Conservation (phyloP, 2,329 filamentous ascomycete genomes). For the Teratosphaeria epicoccoides region DNA sequence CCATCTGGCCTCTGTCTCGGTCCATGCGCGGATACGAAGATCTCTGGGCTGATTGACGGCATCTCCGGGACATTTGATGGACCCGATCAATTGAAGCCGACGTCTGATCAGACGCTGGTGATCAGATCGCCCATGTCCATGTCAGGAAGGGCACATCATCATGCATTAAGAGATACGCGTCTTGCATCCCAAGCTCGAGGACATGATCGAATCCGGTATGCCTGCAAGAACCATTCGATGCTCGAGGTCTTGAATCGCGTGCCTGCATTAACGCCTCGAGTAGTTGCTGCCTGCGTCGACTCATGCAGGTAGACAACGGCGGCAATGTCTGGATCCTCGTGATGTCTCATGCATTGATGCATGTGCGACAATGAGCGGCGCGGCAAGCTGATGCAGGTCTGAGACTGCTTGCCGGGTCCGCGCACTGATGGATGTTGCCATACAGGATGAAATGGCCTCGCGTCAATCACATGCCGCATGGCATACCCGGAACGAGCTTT, state of each 20-base stretch:
- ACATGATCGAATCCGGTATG: too few species aligned
- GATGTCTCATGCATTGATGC: too few species aligned
- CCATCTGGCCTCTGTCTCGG: slow-evolving; percentile 10
- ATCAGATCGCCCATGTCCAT: too few species aligned
- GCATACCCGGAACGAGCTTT: background rate
- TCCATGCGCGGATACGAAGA: slow-evolving; percentile 19
- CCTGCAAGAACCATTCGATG: too few species aligned
- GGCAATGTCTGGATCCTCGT: background rate
- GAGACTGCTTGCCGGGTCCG: background rate
- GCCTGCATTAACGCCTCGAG: too few species aligned
- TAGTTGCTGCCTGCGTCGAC: too few species aligned
- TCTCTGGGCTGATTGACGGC: slow-evolving; percentile 14
- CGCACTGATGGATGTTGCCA: background rate
- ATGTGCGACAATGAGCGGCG: background rate
- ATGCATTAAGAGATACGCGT: too few species aligned
- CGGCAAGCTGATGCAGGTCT: background rate
- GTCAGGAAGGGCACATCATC: too few species aligned
- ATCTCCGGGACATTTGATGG: background rate
- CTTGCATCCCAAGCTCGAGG: too few species aligned
- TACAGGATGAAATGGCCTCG: background rate
- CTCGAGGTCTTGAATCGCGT: too few species aligned
- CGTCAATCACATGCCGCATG: background rate
- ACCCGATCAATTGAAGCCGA: background rate
- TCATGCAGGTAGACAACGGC: too few species aligned
- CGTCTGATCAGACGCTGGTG: too few species aligned